Conservation (phyloP, 2,329 filamentous ascomycete genomes). For the Aspergillus eucalypticola region DNA sequence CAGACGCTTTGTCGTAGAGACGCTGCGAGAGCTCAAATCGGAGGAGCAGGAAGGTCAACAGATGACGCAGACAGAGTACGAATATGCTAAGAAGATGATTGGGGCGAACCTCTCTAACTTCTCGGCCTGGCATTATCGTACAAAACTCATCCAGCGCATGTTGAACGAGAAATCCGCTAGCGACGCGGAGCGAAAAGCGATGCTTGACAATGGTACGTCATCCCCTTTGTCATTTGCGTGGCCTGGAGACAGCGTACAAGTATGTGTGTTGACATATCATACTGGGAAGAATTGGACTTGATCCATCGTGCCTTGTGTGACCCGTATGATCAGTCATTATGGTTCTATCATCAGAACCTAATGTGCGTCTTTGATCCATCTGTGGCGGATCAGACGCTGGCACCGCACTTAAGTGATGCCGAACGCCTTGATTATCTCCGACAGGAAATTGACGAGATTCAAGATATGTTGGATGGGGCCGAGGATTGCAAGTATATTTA, state of each 20-base stretch:
- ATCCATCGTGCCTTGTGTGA: conserved; percentile 81
- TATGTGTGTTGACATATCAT: conserved; percentile 6
- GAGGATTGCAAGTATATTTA: conserved; percentile 85
- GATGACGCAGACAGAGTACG: conserved; percentile 78
- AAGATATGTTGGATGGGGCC: conserved; percentile 65
- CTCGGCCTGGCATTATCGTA: conserved; percentile 92
- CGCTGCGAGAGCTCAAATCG: conserved; percentile 63
- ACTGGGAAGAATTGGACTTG: conserved; percentile 65
- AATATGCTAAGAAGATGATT: conserved; percentile 90
- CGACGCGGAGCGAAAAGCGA: conserved; percentile 61
- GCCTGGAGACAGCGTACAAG: neutral
- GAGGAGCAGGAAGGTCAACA: conserved; percentile 50
- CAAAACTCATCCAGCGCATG: conserved; percentile 75
- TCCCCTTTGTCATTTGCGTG: neutral
- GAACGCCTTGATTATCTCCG: conserved; percentile 67
- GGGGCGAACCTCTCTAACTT: conserved; percentile 86
- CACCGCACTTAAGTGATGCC: conserved; percentile 60
- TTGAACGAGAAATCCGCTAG: conserved; percentile 70
- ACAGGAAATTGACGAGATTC: conserved; percentile 72
- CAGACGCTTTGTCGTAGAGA: conserved; percentile 72
- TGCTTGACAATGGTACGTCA: conserved; percentile 68
- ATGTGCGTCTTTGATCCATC: conserved; percentile 66
- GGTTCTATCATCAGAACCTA: conserved; percentile 94
- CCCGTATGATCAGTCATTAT: conserved; percentile 90
- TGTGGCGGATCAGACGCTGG: conserved; percentile 58